Base-by-base conservation (phyloP, 2,329 filamentous ascomycete genomes). In the Botrytis tulipae region DNA sequence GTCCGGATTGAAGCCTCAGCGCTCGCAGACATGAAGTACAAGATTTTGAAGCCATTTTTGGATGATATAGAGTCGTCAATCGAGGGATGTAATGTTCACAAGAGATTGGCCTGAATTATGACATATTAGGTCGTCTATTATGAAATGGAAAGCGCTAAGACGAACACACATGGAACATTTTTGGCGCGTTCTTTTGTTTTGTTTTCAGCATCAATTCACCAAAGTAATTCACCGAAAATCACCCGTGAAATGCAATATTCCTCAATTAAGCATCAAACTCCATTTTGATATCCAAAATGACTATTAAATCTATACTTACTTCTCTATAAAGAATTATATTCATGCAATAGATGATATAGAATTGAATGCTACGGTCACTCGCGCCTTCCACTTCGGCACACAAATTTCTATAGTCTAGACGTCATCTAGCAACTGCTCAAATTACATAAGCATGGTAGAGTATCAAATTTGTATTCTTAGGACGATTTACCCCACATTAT, bases 1-100 rank as follows among this genome's bases (percentile, higher is more conserved):
- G 74, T 61, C 74, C 73, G 22, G 74, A 73, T 70, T 79, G 78
- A 62, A 73, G 73, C 37, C 76, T 77, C 4, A 81, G 29, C 12
- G 75, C 74, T 65, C 80, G 76, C 57, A 81, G 76, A 75, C 80
- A 81, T 72, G 76, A 68, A 46, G 67, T 73, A 71, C 80, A 81
- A 22, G 75, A 68, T 73, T 78, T 80, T 8, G 77, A 78, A 51
- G 76, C 74, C 78, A 79, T 79, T 68, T 69, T 37, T 1, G 7
- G 29, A 10, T 40, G 20, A 18, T 46, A 37, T 59, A 20, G 46
- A 22, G 25, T 60, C 9, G 22, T 14, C 32, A 29, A 61, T 60
- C 22, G 60, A 67, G 32, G n/a, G 16, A 69, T 42, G 61, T n/a
- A 10, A 29, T 18, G n/a, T 29, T 29, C 8, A 10, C 12, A 40